A percentile compares a stretch with the other conserved stretches of the same genome.
phyloP scores from a whole-genome alignment of 208 protist species.

The Acanthamoeba healyi region DNA sequence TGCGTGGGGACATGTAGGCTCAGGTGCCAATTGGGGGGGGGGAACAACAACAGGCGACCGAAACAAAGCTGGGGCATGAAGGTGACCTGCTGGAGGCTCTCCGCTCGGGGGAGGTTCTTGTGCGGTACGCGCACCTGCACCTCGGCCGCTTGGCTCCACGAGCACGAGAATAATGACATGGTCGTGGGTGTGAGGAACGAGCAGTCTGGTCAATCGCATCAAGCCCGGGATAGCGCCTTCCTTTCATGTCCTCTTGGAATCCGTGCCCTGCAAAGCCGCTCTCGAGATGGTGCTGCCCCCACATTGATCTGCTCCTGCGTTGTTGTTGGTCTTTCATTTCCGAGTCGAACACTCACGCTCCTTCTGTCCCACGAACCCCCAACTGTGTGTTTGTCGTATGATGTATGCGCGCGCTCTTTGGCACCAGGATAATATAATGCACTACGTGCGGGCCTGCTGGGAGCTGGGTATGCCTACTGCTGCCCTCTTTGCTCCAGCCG shows the following conservation, averaged over 20 bases:
- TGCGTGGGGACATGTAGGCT: too few relatives aligned
- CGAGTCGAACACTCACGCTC: neutral
- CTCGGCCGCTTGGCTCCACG: neutral
- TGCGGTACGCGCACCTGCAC: neutral
- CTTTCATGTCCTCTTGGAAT: neutral
- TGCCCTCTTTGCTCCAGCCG: neutral
- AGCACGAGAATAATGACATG: neutral
- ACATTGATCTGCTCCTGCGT: too few relatives aligned
- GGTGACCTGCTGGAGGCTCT: neutral
- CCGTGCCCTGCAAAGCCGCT: too few relatives aligned
- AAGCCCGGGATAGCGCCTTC: neutral
- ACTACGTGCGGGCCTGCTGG: conserved; percentile 13
- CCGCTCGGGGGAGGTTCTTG: neutral
- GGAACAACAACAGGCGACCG: neutral
- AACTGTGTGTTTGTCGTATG: neutral
- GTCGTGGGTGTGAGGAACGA: neutral
- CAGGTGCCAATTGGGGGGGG: neutral
- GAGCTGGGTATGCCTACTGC: neutral
- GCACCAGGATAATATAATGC: neutral
- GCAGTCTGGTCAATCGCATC: conserved; percentile 1
- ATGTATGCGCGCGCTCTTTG: too few relatives aligned
- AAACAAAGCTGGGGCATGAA: neutral
- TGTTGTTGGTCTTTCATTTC: too few relatives aligned
- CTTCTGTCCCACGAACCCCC: neutral
- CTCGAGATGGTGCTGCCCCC: neutral